Base-by-base conservation (phyloP, 2,329 filamentous ascomycete species). In the Aspergillus intermedius region DNA sequence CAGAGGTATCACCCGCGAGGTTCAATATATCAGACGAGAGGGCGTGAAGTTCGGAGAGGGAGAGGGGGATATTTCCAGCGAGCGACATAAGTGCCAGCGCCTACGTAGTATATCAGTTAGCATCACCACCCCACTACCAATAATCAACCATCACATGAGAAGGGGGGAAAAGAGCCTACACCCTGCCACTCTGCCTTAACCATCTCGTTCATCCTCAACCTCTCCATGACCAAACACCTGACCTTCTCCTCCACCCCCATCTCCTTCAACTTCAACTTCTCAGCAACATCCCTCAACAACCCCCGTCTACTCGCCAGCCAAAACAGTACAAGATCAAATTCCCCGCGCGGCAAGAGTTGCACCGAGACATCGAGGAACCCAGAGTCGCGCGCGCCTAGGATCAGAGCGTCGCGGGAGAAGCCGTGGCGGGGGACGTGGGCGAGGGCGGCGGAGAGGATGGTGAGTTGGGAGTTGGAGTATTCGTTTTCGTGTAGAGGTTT, bases 21-120 rank as follows among this genome's bases (percentile, higher is more conserved):
- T 87, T 90, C 78, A 87, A 88, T 45, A 98, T 94, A 68, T 98
- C 93, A 66, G 96, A 91, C n/a, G 86, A 80, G 4, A 98, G 81
- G 44, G 80, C 76, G 39, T 86, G 83, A 3, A 98, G 80, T 71
- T 97, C 93, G 41, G 78, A 78, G 3, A 96, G 66, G 0, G 90
- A 91, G 7, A 81, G 72, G 0, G 88, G 81, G 30, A 94, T 78
- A 66, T 91, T 86, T 51, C 78, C 81, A 0, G 89, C 87, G 49
- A 94, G 84, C 4, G 90, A 89, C 87, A 96, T 95, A 53, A 95
- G 76, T 3, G 88, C 90, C 2, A 97, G 77, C 41, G 91, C 93
- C 86, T 93, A 17, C 21, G 32, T 43, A 23, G 1, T 15, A 39
- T 8, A 21, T 10, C 22, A 10, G 39, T 55, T 45, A 56, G 25